phyloP scores from a whole-genome alignment of 257 asterid species.

The Solanum arcanum region DNA sequence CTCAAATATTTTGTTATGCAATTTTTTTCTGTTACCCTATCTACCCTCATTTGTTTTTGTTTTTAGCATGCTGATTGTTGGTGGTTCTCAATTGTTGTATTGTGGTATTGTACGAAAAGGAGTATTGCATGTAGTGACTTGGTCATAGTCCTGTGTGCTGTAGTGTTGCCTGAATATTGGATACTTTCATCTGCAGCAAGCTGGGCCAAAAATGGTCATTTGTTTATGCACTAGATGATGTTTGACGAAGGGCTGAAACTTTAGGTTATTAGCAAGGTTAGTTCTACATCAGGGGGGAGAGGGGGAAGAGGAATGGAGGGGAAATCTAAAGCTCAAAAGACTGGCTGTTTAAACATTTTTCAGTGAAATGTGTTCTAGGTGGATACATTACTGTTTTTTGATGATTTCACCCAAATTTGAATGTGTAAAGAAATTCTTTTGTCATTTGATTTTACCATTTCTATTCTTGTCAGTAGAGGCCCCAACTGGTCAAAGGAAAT shows the following conservation, averaged over 20 bases:
- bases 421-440: background rate
- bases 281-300: background rate
- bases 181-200: background rate
- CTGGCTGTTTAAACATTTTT: background rate
- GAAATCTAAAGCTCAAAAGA: background rate
- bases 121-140: background rate
- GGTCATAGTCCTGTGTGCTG: background rate
- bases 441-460: background rate
- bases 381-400: background rate
- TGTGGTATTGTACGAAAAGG: background rate
- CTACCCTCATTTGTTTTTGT: background rate
- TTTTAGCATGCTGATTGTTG: background rate
- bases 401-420: background rate
- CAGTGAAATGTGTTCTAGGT: background rate
- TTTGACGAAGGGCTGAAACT: background rate
- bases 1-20: background rate
- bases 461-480: slow-evolving; percentile 35
- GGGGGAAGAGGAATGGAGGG: background rate
- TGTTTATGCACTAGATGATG: background rate
- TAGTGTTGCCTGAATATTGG: background rate
- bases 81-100: background rate
- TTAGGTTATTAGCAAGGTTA: background rate
- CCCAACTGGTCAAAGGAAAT: slow-evolving; percentile 93
- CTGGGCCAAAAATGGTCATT: background rate
- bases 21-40: background rate